Conservation (phyloP, 2,329 filamentous ascomycete genomes). For the Talaromyces sp. region DNA sequence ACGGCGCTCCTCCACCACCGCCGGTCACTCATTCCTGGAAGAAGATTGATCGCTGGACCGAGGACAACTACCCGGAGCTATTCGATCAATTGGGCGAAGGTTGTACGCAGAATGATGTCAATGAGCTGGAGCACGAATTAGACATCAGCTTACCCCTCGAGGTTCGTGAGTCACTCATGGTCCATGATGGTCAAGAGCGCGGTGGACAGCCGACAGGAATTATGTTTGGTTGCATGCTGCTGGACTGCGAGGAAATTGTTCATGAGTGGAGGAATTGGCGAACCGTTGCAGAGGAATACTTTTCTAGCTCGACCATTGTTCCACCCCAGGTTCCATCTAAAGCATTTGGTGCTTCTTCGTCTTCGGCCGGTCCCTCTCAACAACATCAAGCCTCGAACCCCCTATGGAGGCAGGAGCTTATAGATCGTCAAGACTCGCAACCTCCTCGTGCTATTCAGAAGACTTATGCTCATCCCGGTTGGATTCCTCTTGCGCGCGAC, state of each 20-base stretch:
- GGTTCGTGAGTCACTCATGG: constrained; percentile 82
- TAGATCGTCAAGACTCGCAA: constrained; percentile 80
- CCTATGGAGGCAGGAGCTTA: constrained; percentile 80
- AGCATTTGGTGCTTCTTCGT: constrained; percentile 63
- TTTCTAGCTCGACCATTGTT: constrained; percentile 56
- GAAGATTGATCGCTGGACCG: constrained; percentile 89
- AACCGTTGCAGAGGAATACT: constrained; percentile 84
- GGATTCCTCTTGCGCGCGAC: constrained; percentile 94
- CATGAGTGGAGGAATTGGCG: constrained; percentile 98
- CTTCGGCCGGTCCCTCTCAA: constrained; percentile 53
- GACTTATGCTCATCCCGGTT: constrained; percentile 86
- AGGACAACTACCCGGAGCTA: constrained; percentile 92
- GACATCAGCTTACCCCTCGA: constrained; percentile 93
- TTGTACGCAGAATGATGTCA: constrained; percentile 89
- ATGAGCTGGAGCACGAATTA: constrained; percentile 92
- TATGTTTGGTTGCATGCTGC: constrained; percentile 88
- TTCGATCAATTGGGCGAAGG: constrained; percentile 91
- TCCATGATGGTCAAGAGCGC: constrained; percentile 96
- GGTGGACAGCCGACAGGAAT: constrained; percentile 87
- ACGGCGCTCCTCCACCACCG: constrained; percentile 84
- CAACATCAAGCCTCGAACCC: constrained; percentile 56
- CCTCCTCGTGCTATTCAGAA: constrained; percentile 84
- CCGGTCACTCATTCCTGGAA: constrained; percentile 87
- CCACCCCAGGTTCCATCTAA: constrained; percentile 65
- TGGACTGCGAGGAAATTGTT: constrained; percentile 97